phyloP scores from a whole-genome alignment of 1,139 yeast species.

The Komagataea norvegica region DNA sequence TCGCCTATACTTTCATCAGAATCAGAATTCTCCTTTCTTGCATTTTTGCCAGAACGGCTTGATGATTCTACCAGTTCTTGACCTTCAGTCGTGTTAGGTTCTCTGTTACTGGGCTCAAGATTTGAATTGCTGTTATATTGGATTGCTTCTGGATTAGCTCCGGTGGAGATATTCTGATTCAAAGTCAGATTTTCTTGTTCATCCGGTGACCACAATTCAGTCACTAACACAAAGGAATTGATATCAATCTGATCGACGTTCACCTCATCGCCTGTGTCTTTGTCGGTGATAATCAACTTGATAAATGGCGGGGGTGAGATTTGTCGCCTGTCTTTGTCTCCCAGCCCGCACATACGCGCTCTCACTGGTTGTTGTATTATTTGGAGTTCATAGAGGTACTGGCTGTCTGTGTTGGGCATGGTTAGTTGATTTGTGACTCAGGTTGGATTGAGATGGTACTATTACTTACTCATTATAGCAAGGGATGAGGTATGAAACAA shows the following conservation, averaged over 20 bases:
- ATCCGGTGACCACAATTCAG: slow-evolving; percentile 37
- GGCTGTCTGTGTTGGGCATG: not conserved
- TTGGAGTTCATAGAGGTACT: slow-evolving; percentile 22
- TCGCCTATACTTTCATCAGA: slow-evolving; percentile 23
- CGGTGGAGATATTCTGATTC: slow-evolving; percentile 16
- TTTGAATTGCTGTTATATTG: not conserved
- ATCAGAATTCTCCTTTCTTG: slow-evolving; percentile 9
- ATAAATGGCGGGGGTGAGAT: slow-evolving; percentile 43
- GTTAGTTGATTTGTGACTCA: too few species aligned
- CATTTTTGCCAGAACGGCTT: not conserved
- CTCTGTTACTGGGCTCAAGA: not conserved
- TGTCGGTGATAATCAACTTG: slow-evolving; percentile 29
- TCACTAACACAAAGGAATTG: slow-evolving; percentile 31
- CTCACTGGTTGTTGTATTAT: slow-evolving; percentile 40
- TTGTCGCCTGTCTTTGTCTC: slow-evolving; percentile 41
- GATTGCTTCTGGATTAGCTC: not conserved
- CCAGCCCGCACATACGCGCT: slow-evolving; percentile 44
- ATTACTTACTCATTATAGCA: too few species aligned
- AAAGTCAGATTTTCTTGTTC: slow-evolving; percentile 30
- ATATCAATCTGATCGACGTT: slow-evolving; percentile 30
- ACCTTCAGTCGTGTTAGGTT: not conserved
- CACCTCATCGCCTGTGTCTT: slow-evolving; percentile 24
- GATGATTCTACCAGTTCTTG: not conserved
- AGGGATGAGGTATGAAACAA: too few species aligned
- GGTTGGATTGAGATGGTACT: too few species aligned